Conservation (phyloP, 495 filamentous ascomycete genomes). For the Penicillium pulvis region DNA sequence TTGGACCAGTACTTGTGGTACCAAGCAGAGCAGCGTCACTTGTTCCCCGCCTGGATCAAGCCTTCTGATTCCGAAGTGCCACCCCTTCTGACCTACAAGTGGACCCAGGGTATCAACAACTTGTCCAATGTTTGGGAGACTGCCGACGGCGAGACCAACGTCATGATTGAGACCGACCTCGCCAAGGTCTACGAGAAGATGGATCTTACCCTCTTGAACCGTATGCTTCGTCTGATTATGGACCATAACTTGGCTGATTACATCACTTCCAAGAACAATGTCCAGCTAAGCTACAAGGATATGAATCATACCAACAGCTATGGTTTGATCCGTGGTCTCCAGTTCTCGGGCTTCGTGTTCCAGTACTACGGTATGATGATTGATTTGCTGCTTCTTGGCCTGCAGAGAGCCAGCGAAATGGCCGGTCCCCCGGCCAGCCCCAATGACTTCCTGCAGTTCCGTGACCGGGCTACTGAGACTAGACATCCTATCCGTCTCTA, state of each 20-base stretch:
- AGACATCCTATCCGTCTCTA: conserved; percentile 95
- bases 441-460: conserved; percentile 98
- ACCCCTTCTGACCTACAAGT: conserved; percentile 96
- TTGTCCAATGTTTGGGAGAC: conserved; percentile 97
- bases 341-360: conserved; percentile 98
- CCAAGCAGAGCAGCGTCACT: conserved; percentile 95
- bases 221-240: conserved; percentile 94
- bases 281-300: conserved; percentile 98
- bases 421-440: conserved; percentile 94
- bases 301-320: conserved; percentile 99
- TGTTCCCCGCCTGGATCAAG: conserved; percentile 99
- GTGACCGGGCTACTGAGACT: conserved; percentile 85
- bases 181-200: conserved; percentile 99
- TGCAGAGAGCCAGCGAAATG: conserved; percentile 95
- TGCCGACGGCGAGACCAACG: conserved; percentile 93
- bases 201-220: conserved; percentile 93
- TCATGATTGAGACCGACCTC: conserved; percentile 97
- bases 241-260: conserved; percentile 99
- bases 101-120: conserved; percentile 99
- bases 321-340: conserved; percentile 94
- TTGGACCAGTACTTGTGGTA: conserved; percentile 99
- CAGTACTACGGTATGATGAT: conserved; percentile 98
- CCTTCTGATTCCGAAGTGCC: conserved; percentile 98
- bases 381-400: conserved; percentile 87
- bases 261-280: conserved; percentile 99